phyloP scores from a whole-genome alignment of 1,139 yeast species.

The Scheffersomyces segobiensis region DNA sequence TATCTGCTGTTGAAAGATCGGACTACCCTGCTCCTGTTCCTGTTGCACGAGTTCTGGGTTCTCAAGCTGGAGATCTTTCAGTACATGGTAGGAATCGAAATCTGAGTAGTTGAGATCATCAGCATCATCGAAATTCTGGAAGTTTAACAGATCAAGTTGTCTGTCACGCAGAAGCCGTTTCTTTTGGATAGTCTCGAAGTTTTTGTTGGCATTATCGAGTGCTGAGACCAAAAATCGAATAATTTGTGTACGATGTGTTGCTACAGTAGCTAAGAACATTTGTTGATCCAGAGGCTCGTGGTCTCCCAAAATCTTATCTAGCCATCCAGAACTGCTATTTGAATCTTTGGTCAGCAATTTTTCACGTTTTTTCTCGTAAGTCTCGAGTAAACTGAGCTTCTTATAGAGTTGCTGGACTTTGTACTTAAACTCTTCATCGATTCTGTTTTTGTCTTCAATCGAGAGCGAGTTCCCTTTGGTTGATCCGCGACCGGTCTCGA shows the following conservation, averaged over 20 bases:
- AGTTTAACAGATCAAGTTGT: conserved; percentile 40
- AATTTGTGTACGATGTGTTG: conserved; percentile 39
- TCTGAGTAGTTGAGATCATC: conserved; percentile 7
- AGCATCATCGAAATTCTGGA: conserved; percentile 36
- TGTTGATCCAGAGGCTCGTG: conserved; percentile 32
- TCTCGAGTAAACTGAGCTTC: conserved; percentile 49
- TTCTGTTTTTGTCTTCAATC: conserved; percentile 50
- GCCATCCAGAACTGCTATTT: conserved; percentile 19
- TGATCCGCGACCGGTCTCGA: conserved; percentile 18
- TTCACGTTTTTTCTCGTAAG: conserved; percentile 51
- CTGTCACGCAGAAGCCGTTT: conserved; percentile 43
- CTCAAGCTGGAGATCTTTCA: conserved; percentile 26
- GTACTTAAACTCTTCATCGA: conserved; percentile 55
- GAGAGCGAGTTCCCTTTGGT: conserved; percentile 23
- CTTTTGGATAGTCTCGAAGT: conserved; percentile 42
- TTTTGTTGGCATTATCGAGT: conserved; percentile 33
- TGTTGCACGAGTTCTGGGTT: conserved; percentile 5
- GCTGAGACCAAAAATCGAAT: conserved; percentile 38
- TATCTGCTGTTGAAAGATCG: conserved; percentile 59
- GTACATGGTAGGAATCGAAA: conserved; percentile 11
- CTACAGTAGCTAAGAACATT: conserved; percentile 25
- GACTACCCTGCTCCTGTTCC: conserved; percentile 24
- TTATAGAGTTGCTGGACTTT: conserved; percentile 52
- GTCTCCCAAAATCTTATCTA: conserved; percentile 26
- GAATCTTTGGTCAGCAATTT: conserved; percentile 16